Evolutionary conservation across 129 eudicot genomes (phyloP).

Genomic region (Helianthus annuus): DNA sequence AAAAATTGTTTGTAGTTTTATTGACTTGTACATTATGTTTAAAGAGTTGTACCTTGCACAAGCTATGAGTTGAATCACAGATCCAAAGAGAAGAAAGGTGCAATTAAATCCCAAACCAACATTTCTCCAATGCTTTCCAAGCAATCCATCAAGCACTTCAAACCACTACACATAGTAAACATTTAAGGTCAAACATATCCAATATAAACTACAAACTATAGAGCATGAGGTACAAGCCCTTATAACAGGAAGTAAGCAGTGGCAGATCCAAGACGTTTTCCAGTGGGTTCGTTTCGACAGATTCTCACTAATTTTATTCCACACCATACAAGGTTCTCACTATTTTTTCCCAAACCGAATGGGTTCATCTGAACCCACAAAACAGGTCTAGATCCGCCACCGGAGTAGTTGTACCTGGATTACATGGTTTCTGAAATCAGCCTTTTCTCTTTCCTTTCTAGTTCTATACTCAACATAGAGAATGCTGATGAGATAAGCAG

Average conservation of each 20-base stretch:
- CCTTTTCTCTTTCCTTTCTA: constrained; percentile 92
- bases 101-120: constrained; percentile 98
- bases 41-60: constrained; percentile 79
- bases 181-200: background rate
- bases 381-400: too few species aligned
- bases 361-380: too few species aligned
- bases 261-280: too few species aligned
- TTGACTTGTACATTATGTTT: constrained; percentile 6
- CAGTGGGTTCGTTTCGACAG: too few species aligned
- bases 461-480: constrained; percentile 96
- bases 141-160: constrained; percentile 98
- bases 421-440: constrained; percentile 94
- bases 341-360: too few species aligned
- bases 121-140: constrained; percentile 98
- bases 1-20: background rate
- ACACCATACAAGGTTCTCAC: too few species aligned
- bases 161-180: constrained; percentile 66
- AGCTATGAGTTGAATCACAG: constrained; percentile 99
- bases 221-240: background rate
- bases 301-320: too few species aligned
- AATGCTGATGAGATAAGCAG: constrained; percentile 89
- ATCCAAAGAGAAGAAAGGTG: constrained; percentile 97
- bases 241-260: background rate
- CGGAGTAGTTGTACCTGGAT: constrained; percentile 68
- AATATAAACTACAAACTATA: background rate